A percentile compares a stretch with the other conserved stretches of the same genome.
Conservation (phyloP, 345 rosid genomes). For the Firmiana major region DNA sequence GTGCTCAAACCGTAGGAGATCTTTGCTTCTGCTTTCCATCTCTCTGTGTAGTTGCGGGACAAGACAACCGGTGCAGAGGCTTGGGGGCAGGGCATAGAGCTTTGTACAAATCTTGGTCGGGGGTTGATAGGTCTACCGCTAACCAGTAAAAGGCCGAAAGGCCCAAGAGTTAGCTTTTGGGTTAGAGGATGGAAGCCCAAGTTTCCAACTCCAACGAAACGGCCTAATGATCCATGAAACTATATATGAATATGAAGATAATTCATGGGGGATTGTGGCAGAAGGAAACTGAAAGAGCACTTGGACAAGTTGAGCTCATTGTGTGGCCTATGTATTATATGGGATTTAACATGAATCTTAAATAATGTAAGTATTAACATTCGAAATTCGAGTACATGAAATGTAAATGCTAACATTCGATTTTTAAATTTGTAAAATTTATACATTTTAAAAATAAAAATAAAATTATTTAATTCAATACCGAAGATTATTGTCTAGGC, state of each 20-base stretch:
- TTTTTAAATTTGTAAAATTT: too few species aligned
- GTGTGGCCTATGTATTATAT: neutral
- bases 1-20: slow-evolving; percentile 41
- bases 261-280: too few species aligned
- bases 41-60: neutral
- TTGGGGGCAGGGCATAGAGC: neutral
- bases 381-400: too few species aligned
- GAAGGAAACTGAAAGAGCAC: neutral
- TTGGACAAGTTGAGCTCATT: neutral
- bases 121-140: neutral
- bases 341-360: neutral
- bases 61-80: neutral
- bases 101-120: neutral
- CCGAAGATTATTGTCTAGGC: neutral
- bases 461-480: too few species aligned
- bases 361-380: too few species aligned
- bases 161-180: neutral
- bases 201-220: neutral
- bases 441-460: too few species aligned
- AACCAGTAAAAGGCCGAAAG: too few species aligned
- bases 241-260: too few species aligned
- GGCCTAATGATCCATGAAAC: neutral
- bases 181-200: neutral
- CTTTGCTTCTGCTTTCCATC: slow-evolving; percentile 39
- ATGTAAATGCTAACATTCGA: too few species aligned